Base-by-base conservation (phyloP, 371 early-diverging fungal genomes). In the Mucor irregularis region DNA sequence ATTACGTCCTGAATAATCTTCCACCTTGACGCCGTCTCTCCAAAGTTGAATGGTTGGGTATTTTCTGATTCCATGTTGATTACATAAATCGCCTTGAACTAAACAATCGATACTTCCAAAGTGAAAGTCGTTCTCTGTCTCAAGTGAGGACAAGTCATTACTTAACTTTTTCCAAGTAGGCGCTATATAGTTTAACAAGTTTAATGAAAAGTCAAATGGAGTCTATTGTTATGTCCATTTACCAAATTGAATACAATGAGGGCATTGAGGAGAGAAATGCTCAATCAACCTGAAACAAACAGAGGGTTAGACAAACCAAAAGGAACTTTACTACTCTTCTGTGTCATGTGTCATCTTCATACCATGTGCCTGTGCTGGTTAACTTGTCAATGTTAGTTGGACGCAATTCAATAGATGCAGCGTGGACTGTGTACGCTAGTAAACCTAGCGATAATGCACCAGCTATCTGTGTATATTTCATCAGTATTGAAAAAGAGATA, bases 71-170 rank as follows among this genome's bases (percentile, higher is more conserved):
- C 68, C 40, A 51, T 91, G 81, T 14, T 75, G 78, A n/a, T 73
- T 62, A 58, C 91, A 90, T 22, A 90, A 62, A 46, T 86, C 79
- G 31, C 85, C 82, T 56, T 86, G 80, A n/a, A 75, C 64, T 0
- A 81, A 65, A 58, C 95, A 95, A 59, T 94, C 86, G 50, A 93
- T 86, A 43, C 88, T 85, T 19, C 81, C 92, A 63, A 95, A 76
- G 55, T 82, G 74, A 48, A 93, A 78, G 33, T 80, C 60, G 46
- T 68, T 70, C 6, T 62, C 66, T 2, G 39, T 53, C 38, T 52
- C 60, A 34, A 65, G 53, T 26, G 51, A 43, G 17, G 58, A 65
- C 30, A 74, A 53, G 10, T 77, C 67, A 1, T 75, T 64, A 33
- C 76, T 66, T 5, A 80, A 38, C 30, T 73, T 46, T 29, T 70